Percentiles rank a stretch among this genome's conserved stretches.
Conservation (phyloP, 257 asterid genomes). For the Thymus quinquecostatus region DNA sequence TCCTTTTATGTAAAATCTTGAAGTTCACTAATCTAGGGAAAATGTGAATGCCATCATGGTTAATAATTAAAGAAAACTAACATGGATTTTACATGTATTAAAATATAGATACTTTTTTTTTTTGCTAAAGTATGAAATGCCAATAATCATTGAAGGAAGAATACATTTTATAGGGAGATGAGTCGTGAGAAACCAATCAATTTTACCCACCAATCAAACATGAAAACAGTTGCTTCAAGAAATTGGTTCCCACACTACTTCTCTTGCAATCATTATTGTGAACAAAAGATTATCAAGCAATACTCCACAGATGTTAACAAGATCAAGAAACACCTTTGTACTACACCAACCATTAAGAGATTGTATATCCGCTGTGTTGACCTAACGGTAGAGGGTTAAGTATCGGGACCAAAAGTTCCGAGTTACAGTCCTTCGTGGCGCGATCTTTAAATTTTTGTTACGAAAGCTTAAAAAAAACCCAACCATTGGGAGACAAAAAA, state of each 20-base stretch:
- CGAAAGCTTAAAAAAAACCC: no score
- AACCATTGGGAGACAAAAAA: no score
- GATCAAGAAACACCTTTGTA: neutral
- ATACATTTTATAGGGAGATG: neutral
- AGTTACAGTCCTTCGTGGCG: no score
- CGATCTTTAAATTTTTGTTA: no score
- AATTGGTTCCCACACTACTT: constrained; percentile 42
- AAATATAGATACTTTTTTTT: neutral
- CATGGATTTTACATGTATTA: neutral
- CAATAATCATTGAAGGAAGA: constrained; percentile 25
- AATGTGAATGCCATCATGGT: neutral
- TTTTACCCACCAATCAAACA: constrained; percentile 33
- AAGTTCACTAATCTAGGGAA: constrained; percentile 20
- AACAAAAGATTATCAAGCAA: constrained; percentile 19
- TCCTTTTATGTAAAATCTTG: constrained; percentile 19
- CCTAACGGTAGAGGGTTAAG: no score
- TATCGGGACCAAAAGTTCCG: no score
- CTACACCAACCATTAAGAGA: neutral
- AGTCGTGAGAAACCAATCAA: constrained; percentile 39
- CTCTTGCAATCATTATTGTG: constrained; percentile 31
- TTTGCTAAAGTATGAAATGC: constrained; percentile 19
- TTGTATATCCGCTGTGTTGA: no score
- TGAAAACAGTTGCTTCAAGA: constrained; percentile 58
- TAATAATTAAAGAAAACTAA: neutral
- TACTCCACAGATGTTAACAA: neutral